Conservation (phyloP, 306 rosid species). For the Vigna mungo region DNA sequence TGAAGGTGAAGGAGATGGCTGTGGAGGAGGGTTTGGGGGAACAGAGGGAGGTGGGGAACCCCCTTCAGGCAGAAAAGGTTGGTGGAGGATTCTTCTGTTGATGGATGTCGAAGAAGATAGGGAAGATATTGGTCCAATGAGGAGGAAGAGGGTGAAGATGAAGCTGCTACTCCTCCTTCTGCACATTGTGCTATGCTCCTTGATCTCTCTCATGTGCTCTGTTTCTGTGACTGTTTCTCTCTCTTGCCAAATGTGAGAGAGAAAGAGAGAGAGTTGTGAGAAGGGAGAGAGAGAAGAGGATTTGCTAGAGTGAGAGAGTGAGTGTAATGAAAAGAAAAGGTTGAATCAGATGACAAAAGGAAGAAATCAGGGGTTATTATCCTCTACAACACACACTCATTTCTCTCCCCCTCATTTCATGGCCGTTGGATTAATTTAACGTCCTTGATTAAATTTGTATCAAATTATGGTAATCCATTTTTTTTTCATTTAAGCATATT, state of each 20-base stretch:
- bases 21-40: constrained; percentile 47
- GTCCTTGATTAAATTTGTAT: no score
- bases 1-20: constrained; percentile 42
- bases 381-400: neutral
- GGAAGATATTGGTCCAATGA: constrained; percentile 20
- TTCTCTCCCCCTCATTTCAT: neutral
- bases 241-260: neutral
- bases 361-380: neutral
- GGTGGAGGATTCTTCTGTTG: constrained; percentile 69
- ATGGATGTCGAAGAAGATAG: constrained; percentile 14
- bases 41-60: constrained; percentile 57
- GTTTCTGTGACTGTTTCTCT: neutral
- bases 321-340: constrained; percentile 31
- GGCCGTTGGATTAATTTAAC: neutral
- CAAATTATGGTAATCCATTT: no score
- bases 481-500: no score
- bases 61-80: constrained; percentile 57
- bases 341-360: neutral
- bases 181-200: constrained; percentile 55
- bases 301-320: constrained; percentile 8
- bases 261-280: neutral
- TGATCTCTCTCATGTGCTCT: neutral
- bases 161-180: neutral
- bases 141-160: constrained; percentile 33
- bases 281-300: constrained; percentile 1